phyloP scores from a whole-genome alignment of 164 flowering plant species.

The Liquidambar formosana region DNA sequence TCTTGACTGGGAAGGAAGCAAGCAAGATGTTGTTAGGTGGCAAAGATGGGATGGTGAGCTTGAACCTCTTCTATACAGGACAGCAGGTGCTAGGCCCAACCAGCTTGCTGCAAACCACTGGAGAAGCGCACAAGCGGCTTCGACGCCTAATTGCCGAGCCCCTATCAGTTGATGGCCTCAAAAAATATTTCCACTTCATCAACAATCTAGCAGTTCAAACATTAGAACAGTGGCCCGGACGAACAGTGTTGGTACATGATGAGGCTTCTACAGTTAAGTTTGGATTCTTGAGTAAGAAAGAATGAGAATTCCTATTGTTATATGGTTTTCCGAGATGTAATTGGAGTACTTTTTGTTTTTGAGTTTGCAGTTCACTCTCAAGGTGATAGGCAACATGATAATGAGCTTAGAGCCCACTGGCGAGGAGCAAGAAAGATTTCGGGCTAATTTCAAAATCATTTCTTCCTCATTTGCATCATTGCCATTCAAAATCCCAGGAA shows the following conservation, averaged over 20 bases:
- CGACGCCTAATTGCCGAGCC: slow-evolving; percentile 61
- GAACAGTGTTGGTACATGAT: slow-evolving; percentile 48
- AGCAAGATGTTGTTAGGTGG: slow-evolving; percentile 61
- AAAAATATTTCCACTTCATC: slow-evolving; percentile 56
- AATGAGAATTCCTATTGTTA: not conserved
- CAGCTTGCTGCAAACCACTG: slow-evolving; percentile 60
- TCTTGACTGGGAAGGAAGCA: slow-evolving; percentile 76
- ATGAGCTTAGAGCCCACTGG: slow-evolving; percentile 71
- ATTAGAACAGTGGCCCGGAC: slow-evolving; percentile 54
- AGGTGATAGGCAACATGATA: slow-evolving; percentile 65
- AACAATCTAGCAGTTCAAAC: slow-evolving; percentile 52
- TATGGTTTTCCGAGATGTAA: too few relatives aligned
- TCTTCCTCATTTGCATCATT: slow-evolving; percentile 65
- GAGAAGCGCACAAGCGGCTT: slow-evolving; percentile 64
- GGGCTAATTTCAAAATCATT: slow-evolving; percentile 60
- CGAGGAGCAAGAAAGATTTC: slow-evolving; percentile 61
- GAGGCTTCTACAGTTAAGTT: slow-evolving; percentile 60
- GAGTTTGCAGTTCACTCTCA: slow-evolving; percentile 60
- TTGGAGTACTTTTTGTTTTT: not conserved
- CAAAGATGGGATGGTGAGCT: slow-evolving; percentile 66
- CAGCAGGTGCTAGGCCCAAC: slow-evolving; percentile 60
- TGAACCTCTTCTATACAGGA: slow-evolving; percentile 67
- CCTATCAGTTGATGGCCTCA: slow-evolving; percentile 58
- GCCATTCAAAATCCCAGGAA: slow-evolving; percentile 68
- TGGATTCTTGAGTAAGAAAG: not conserved